Base-by-base conservation (phyloP, 2,329 filamentous ascomycete species). In the Microsporum ferrugineum region DNA sequence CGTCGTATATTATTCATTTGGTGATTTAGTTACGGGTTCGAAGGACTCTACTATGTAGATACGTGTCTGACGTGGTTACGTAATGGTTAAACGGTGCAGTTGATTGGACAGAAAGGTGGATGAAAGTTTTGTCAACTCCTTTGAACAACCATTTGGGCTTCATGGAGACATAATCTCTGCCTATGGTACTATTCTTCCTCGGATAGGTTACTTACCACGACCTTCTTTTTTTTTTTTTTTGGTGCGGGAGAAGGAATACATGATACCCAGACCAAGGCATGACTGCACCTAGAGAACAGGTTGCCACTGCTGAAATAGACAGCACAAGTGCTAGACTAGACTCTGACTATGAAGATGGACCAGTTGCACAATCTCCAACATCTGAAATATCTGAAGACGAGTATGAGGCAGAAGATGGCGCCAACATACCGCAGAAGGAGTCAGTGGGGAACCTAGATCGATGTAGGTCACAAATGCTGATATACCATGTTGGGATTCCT, bases 361-460 rank as follows among this genome's bases (percentile, higher is more conserved):
- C 5, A 12, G 17, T n/a, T 10, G 17, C 39, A 29, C 17, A 39
- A 17, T 41, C 34, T 3, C 36, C 55, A 29, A 12, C 51, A 17
- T 36, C 51, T 17, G 67, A 65, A 34, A 62, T 59, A 1, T 65
- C 68, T n/a, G 66, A 66, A 51, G 67, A 66, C 23, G 67, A 68
- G 36, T 65, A 60, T 17, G 64, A 64, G 12, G 64, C 64, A 0
- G 66, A 65, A 36, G 69, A 45, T 39, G 55, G 43, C 39, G n/a
- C 17, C 12, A 36, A 14, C 27, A 31, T 23, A 29, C 34, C 34
- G 6, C 36, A 36, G 17, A 55, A 55, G 51, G 36, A 55, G 51
- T 5, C 8, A 4, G n/a, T 7, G n/a, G 36, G 14, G 17, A 23
- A 23, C 31, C 4, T 7, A 36, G n/a, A 23, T 5, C 29, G 23